Evolutionary conservation across 2,329 filamentous ascomycete species (phyloP).

Genomic region (Hawksworthiomyces lignivorus): DNA sequence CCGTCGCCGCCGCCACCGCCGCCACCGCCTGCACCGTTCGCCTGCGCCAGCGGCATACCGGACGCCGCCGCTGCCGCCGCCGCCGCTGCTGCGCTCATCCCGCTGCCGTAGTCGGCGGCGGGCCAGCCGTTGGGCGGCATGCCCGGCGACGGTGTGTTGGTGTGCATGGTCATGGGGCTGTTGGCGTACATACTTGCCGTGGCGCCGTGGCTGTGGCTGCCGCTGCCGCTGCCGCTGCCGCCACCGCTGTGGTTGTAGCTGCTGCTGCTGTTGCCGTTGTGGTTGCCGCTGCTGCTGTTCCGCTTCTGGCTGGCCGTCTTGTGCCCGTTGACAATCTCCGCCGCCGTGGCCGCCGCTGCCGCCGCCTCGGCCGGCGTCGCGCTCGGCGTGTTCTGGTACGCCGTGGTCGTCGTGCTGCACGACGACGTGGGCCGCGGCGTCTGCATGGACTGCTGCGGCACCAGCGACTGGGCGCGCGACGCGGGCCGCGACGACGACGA

Average conservation of each 20-base stretch:
- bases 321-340: slow-evolving; percentile 17
- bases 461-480: slow-evolving; percentile 4
- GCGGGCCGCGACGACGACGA: slow-evolving; percentile 1
- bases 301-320: slow-evolving; percentile 3
- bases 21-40: not conserved
- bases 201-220: slow-evolving; percentile 16
- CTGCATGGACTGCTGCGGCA: not conserved
- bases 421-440: slow-evolving; percentile 13
- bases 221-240: slow-evolving; percentile 21
- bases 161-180: slow-evolving; percentile 32
- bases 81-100: slow-evolving; percentile 30
- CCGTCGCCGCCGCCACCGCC: too few relatives aligned
- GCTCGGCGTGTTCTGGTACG: slow-evolving; percentile 13
- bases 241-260: slow-evolving; percentile 5
- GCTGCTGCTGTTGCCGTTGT: not conserved
- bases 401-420: slow-evolving; percentile 8
- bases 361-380: slow-evolving; percentile 15
- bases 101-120: slow-evolving; percentile 12
- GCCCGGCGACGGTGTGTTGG: slow-evolving; percentile 36
- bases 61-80: slow-evolving; percentile 21
- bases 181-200: slow-evolving; percentile 26
- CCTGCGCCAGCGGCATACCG: not conserved
- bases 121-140: slow-evolving; percentile 38
- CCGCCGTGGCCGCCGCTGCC: slow-evolving; percentile 12
- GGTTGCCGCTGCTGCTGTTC: not conserved